Evolutionary conservation across 192 early-diverging fungal species (phyloP), one percentile per base, ranked within the genome.

Genomic region (Umbelopsis isabellina): DNA sequence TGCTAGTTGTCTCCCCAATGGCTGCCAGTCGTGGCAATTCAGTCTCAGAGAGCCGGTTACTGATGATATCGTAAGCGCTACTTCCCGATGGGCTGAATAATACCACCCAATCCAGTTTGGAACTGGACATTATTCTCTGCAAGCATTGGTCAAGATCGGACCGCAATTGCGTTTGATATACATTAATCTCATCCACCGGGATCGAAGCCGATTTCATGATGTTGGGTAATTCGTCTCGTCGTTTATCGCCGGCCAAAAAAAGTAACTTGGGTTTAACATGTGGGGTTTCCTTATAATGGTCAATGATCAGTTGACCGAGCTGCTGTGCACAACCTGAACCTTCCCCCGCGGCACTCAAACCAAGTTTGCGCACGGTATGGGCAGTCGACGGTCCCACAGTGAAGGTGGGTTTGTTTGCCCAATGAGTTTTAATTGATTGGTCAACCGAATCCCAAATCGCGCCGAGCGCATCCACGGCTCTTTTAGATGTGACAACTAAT

Each of bases 61-160:
- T 2, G 16, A 61, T n/a, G 1, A 61, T 61, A n/a, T 61, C 55
- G 27, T 35, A 61, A 2, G 55, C 53, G 35, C 82, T 83, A 15
- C 83, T 77, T 4, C 86, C 86, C 2, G 83, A 86, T 3, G 86
- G 86, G 77, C 86, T 88, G 72, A 86, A 88, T 72, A 85, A 84
- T 12, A 83, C 77, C 6, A 85, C 55, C 85, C 87, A 88, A 61
- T 76, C 55, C 4, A 45, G 9, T 46, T 46, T 51, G 13, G 47
- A 66, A 30, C 12, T 33, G 8, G 58, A 58, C 4, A 58, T 48
- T 25, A 49, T 33, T 30, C 44, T 27, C 55, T 10, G 66, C 27
- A 70, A 73, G 49, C 20, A 13, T 12, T 61, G 2, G 22, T 44
- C 75, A 73, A 80, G 70, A 20, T 61, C 48, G 46, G 13, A 46